Base-by-base conservation (phyloP, 164 flowering plant genomes). In the Liquidambar formosana region DNA sequence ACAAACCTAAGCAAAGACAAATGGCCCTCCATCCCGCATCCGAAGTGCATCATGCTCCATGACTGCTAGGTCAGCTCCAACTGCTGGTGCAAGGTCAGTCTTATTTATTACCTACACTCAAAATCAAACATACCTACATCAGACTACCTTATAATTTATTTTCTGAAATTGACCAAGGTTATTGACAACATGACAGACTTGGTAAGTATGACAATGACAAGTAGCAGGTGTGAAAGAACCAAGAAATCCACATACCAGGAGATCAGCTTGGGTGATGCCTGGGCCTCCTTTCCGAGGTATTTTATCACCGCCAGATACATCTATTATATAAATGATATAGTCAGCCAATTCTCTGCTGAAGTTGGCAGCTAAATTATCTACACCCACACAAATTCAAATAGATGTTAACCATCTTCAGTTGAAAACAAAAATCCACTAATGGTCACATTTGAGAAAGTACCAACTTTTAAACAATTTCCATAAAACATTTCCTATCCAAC, bases 271-370 rank as follows among this genome's bases (percentile, higher is more conserved):
- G 12, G 97, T 95, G 62, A 95, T 95, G 62, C 99, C 99, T 15
- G 99, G 99, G 61, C 99, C 99, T 64, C 99, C 99, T 78, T 95
- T 95, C 45, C 99, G 84, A 56, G 99, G 99, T 44, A 95, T 95
- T 77, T 95, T 95, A 71, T 95, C 99, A 64, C 99, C 99, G 38
- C 71, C 97, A 71, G 99, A 95, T 60, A 95, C 97, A 66, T 95
- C 99, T 44, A 95, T 95, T 64, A 95, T 93, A 70, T 95, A 95
- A 38, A 95, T 95, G 71, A 95, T 93, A 52, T 87, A 95, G 80
- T 95, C 99, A 46, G 99, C 99, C 62, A 95, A 79, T 76, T 95
- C 99, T 66, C 99, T 78, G 79, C 99, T 95, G 85, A 95, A 95
- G 78, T 94, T 94, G 53, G 99, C 99, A 67, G 97, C 99, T 63